phyloP scores from a whole-genome alignment of 164 flowering plant species.

The Echeveria elegans region DNA sequence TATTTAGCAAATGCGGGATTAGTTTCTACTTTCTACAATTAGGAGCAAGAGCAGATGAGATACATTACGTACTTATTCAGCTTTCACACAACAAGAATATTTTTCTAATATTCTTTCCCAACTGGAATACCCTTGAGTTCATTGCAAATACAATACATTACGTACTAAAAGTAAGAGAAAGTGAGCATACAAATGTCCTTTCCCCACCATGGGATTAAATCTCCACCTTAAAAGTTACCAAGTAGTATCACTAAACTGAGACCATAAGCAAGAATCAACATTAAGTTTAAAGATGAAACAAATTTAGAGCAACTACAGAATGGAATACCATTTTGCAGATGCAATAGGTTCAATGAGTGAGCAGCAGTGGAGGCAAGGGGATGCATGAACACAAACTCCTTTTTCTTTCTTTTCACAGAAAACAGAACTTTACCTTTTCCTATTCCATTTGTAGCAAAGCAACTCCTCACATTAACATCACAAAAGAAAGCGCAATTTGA shows the following conservation, averaged over 20 bases:
- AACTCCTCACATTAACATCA: neutral
- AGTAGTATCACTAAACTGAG: neutral
- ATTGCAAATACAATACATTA: neutral
- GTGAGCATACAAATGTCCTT: neutral
- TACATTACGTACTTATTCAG: neutral
- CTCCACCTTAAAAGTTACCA: neutral
- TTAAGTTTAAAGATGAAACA: neutral
- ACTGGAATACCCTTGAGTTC: neutral
- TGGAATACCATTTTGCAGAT: neutral
- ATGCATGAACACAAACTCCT: neutral
- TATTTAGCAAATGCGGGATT: neutral
- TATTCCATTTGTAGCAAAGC: neutral
- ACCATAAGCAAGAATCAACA: neutral
- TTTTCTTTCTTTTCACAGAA: neutral
- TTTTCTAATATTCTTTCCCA: slow-evolving; percentile 2
- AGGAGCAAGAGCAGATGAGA: neutral
- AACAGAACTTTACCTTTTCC: neutral
- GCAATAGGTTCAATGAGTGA: neutral
- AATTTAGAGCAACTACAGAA: neutral
- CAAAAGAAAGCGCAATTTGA: neutral
- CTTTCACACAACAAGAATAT: neutral
- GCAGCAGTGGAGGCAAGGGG: neutral
- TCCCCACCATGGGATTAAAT: neutral
- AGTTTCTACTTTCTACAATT: neutral
- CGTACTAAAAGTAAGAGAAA: neutral